Percentiles rank a stretch among this genome's conserved stretches.
phyloP scores from a whole-genome alignment of 1,284 basidiomycete species.

The Leccinum proliferum region DNA sequence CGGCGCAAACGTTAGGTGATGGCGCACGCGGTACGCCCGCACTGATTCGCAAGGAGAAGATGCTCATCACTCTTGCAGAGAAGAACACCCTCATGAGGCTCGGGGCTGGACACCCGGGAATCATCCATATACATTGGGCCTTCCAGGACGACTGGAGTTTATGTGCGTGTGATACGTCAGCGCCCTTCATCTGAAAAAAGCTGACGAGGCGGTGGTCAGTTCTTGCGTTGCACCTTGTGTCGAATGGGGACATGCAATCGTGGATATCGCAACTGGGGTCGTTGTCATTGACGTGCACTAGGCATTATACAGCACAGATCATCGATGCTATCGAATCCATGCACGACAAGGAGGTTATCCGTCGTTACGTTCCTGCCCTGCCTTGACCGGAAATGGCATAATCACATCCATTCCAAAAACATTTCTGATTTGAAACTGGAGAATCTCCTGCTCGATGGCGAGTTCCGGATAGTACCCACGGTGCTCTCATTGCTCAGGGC shows the following conservation, averaged over 20 bases:
- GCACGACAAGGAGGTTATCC: conserved; percentile 84
- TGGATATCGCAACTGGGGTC: conserved; percentile 82
- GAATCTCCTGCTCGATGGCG: conserved; percentile 84
- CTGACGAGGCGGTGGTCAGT: conserved; percentile 44
- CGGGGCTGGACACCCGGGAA: conserved; percentile 73
- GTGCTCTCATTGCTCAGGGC: conserved; percentile 36
- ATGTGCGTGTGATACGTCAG: conserved; percentile 40
- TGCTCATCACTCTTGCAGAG: conserved; percentile 59
- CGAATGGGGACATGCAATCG: conserved; percentile 84
- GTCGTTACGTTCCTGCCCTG: conserved; percentile 15
- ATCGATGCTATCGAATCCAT: conserved; percentile 87
- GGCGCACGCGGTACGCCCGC: too few species aligned
- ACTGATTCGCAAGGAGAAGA: conserved; percentile 62
- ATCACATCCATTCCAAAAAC: conserved; percentile 1
- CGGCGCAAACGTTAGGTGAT: too few species aligned
- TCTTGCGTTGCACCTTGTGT: conserved; percentile 86
- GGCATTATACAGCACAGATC: conserved; percentile 86
- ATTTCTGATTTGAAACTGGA: conserved; percentile 90
- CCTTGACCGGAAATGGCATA: conserved; percentile 10
- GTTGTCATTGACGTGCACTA: conserved; percentile 68
- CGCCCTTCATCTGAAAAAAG: neutral
- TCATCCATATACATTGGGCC: conserved; percentile 76
- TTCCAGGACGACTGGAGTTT: conserved; percentile 84
- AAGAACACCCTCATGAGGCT: conserved; percentile 59
- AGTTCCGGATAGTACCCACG: conserved; percentile 70